Conservation (phyloP, 352 stramenopile genomes). For the Phytopythium cucurbitacearum region DNA sequence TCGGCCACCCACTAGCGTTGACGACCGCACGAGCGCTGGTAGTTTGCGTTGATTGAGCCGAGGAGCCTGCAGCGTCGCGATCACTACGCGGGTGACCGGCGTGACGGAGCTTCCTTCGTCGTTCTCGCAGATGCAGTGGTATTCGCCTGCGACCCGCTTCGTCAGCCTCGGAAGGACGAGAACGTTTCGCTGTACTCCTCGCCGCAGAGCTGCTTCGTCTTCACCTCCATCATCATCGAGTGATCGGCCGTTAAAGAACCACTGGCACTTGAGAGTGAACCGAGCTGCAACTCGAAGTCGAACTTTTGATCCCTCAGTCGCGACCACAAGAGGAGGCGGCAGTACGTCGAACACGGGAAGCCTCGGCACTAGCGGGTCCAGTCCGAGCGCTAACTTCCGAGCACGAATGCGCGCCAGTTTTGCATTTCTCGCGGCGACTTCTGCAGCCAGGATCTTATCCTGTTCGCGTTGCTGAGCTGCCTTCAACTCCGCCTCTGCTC, state of each 20-base stretch:
- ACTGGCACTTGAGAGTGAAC: slow-evolving; percentile 37
- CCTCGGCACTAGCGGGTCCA: slow-evolving; percentile 41
- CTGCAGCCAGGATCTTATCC: slow-evolving; percentile 19
- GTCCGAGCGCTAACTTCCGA: slow-evolving; percentile 53
- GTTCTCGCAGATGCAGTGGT: slow-evolving; percentile 60
- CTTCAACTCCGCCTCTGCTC: slow-evolving; percentile 23
- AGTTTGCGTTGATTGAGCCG: slow-evolving; percentile 7
- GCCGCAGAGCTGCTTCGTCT: slow-evolving; percentile 1
- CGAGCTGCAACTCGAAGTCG: slow-evolving; percentile 36
- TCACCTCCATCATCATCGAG: slow-evolving; percentile 11
- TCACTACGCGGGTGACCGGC: slow-evolving; percentile 23
- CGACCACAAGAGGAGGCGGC: slow-evolving; percentile 25
- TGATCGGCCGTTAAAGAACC: slow-evolving; percentile 40
- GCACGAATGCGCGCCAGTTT: slow-evolving; percentile 37
- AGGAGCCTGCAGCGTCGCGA: slow-evolving; percentile 19
- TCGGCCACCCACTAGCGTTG: too few relatives aligned
- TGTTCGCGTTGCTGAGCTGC: slow-evolving; percentile 23
- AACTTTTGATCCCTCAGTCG: slow-evolving; percentile 17
- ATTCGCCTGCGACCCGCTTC: slow-evolving; percentile 41
- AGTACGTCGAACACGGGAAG: slow-evolving; percentile 27
- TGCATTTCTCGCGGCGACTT: slow-evolving; percentile 29
- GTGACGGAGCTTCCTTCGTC: slow-evolving; percentile 44
- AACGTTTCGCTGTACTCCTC: slow-evolving; percentile 22
- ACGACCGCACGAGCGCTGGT: too few relatives aligned
- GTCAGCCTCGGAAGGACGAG: slow-evolving; percentile 37